Evolutionary conservation across 495 filamentous ascomycete genomes (phyloP), one percentile per base, ranked within the genome.

Genomic region (Pyrenula aspistea): DNA sequence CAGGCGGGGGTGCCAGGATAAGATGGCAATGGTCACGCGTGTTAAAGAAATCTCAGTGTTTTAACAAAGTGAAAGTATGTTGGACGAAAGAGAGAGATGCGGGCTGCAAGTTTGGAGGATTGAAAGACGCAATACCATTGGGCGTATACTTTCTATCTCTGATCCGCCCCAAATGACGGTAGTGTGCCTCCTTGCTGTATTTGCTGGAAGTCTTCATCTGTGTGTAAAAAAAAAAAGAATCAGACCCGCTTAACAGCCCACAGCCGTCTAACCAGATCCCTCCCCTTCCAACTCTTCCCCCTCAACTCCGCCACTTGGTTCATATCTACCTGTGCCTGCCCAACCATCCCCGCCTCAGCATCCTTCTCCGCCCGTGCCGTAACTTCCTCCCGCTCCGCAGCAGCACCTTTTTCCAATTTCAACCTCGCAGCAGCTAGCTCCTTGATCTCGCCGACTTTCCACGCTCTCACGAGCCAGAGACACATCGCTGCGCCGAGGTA

Each of bases 371-470:
- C 31, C 31, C 31, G 31, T 8, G 53, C 49, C 8, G 49, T 48
- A 52, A 52, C 50, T 24, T 20, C 19, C 19, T 19, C 50, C 20
- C n/a, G n/a, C n/a, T n/a, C n/a, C n/a, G n/a, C 50, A 52, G 8
- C 50, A 8, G 22, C 24, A 2, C 57, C 24, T 22, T 52, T 2
- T 12, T 57, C 25, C 3, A 36, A 56, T 48, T 61, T 56, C 55
- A 62, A 55, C 53, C 63, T 64, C 20, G 69, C n/a, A n/a, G n/a
- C n/a, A n/a, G n/a, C 56, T 48, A 66, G 67, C 51, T 64, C 66
- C 61, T 81, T 73, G 24, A 81, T 50, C 36, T 83, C 78, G 1
- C 73, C 74, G 23, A 86, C 71, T 64, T 83, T 84, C 84, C 82
- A 85, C 2, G 68, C 65, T 42, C 71, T 61, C 15, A 73, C 72